A percentile compares a stretch with the other conserved stretches of the same genome.
phyloP scores from a whole-genome alignment of 306 rosid genomes.

The Astragalus membranaceus region DNA sequence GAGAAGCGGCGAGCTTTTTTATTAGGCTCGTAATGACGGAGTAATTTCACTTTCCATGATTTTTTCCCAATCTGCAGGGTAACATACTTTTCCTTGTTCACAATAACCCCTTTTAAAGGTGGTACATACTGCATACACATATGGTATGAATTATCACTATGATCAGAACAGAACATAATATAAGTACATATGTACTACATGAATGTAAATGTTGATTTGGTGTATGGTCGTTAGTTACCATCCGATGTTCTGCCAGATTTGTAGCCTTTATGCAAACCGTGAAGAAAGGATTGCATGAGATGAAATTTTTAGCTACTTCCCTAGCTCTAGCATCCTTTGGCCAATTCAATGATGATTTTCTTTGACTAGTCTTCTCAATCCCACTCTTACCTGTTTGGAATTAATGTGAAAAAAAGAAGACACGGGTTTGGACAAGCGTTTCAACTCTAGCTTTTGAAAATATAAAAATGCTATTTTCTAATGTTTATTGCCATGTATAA shows the following conservation, averaged over 20 bases:
- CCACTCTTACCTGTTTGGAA: not conserved
- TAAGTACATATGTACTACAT: not conserved
- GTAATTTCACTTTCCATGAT: conserved; percentile 15
- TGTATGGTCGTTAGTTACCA: not conserved
- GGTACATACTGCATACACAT: not conserved
- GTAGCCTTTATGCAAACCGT: not conserved
- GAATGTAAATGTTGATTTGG: not conserved
- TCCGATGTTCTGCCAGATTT: not conserved
- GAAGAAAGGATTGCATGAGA: conserved; percentile 11
- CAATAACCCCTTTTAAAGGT: not conserved
- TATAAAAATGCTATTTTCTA: no score
- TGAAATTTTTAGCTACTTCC: not conserved
- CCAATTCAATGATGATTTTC: conserved; percentile 1
- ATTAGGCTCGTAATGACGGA: rapidly evolving
- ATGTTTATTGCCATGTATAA: not conserved
- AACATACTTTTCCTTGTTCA: not conserved
- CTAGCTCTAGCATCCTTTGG: not conserved
- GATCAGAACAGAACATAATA: not conserved
- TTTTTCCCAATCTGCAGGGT: not conserved
- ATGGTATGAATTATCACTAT: not conserved
- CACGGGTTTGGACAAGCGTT: not conserved
- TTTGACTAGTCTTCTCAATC: not conserved
- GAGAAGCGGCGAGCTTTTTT: not conserved
- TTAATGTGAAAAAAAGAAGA: not conserved
- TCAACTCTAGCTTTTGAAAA: no score